Evolutionary conservation across 2,329 filamentous ascomycete species (phyloP), one percentile per base, ranked within the genome.

Genomic region (Alternaria triticina): DNA sequence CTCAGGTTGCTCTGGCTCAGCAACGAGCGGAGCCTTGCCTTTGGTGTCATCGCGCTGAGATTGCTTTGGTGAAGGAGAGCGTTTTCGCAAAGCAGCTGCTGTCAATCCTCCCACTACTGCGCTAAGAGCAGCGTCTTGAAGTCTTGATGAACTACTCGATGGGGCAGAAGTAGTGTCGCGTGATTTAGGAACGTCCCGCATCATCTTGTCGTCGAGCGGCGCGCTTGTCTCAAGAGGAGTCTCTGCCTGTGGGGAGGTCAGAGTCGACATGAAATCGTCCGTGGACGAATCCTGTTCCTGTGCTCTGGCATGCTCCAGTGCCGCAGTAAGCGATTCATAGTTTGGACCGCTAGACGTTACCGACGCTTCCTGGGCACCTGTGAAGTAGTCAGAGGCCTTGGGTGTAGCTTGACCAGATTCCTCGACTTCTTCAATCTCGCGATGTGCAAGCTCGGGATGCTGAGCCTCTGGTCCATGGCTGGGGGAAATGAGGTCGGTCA

Each of bases 351-450:
- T 52, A 57, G 62, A 56, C 6, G 62, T 17, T 11, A 64, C 61
- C 6, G 51, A 45, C 5, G 44, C 44, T 22, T 45, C 15, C 30
- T 57, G 59, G 7, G 54, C 49, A 43, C 66, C 72, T 49, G 79
- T 59, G 13, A 80, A 75, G 55, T 85, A 86, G 10, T 82, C 78
- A 17, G 83, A 84, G 5, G 89, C 89, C 64, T 88, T 91, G 1
- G 91, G 91, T 1, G 91, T 94, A 1, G 86, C 85, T 72, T 92
- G 87, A 67, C 89, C 83, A 6, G 90, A 92, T 47, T 84, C 89
- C 9, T 89, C 80, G 27, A 86, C 74, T 54, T 89, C 86, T 20
- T 70, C 65, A 9, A 68, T 72, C 5, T 80, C 75, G 2, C 73
- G 68, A 20, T 77, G 61, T 8, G 54, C 61, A 52, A 74, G 69